phyloP scores from a whole-genome alignment of 306 rosid genomes.

The Citrullus amarus region DNA sequence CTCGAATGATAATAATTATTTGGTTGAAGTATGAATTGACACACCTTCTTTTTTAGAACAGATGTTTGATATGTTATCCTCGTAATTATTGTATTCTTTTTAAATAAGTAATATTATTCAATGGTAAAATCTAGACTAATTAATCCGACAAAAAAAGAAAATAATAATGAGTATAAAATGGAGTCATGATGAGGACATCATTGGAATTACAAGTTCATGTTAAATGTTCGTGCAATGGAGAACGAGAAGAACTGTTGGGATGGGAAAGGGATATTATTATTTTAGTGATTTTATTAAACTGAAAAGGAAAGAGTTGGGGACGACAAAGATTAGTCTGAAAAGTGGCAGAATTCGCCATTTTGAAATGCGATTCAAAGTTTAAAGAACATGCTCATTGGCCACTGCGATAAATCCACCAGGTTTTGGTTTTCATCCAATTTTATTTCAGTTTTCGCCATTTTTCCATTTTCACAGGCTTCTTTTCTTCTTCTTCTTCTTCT shows the following conservation, averaged over 20 bases:
- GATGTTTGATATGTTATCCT: too few species aligned
- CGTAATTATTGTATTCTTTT: too few species aligned
- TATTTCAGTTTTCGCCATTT: neutral
- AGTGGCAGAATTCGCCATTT: neutral
- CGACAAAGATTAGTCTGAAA: neutral
- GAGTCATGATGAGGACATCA: constrained; percentile 20
- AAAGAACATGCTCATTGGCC: neutral
- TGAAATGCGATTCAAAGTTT: neutral
- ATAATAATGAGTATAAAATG: neutral
- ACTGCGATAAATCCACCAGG: neutral
- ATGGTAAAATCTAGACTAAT: too few species aligned
- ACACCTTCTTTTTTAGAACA: too few species aligned
- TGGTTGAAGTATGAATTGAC: too few species aligned
- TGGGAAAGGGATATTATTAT: neutral
- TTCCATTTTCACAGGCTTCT: neutral
- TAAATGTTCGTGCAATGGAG: neutral
- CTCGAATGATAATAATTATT: too few species aligned
- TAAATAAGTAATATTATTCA: too few species aligned
- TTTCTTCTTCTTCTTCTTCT: constrained; percentile 36
- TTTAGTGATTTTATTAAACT: neutral
- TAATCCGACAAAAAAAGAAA: too few species aligned
- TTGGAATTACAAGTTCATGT: neutral
- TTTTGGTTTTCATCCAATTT: neutral
- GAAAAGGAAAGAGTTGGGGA: neutral
- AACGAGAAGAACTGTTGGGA: neutral